Evolutionary conservation across 1,284 basidiomycete genomes (phyloP), one percentile per base, ranked within the genome.

Genomic region (Porodaedalea pini): DNA sequence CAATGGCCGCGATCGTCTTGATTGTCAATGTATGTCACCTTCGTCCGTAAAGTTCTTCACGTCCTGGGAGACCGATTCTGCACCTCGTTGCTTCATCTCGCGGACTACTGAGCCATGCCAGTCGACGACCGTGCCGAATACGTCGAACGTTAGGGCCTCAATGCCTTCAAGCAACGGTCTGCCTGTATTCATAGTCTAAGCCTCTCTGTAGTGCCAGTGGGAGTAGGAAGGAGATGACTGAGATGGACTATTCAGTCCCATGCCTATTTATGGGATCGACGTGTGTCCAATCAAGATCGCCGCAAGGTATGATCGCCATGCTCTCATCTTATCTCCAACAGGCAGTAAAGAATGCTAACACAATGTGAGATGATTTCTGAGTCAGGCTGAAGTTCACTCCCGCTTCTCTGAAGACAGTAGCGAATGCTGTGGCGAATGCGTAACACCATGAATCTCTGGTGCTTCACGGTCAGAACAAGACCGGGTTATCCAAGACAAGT

Each of bases 401-500:
- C 31, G 48, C n/a, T 50, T 50, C 19, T 4, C 17, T 44, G 19
- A 44, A 23, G 41, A 11, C 21, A 44, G 25, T 23, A 44, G 41
- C 4, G 48, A 50, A 37, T 25, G 10, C 29, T 23, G 32, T n/a
- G 21, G 32, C 10, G 32, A 32, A 19, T 50, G 31, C 29, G 48
- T 32, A 31, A 29, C 29, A 11, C 25, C 10, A 11, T 8, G 19
- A 17, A 2, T 47, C 8, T 34, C 34, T 19, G 15, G 1, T 32
- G 2, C n/a, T 13, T 40, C 17, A 2, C 27, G 29, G 10, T 19
- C 21, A 84, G 88, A 40, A 82, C 77, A 2, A 80, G 89, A 1
- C 88, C 90, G 0, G 85, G 86, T 1, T 92, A 90, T 67, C 86
- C 83, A 54, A 62, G 73, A 1, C 69, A 73, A 51, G 79, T 80